A percentile compares a stretch with the other conserved stretches of the same genome.
Conservation (phyloP, 768 basidiomycete genomes). For the Lactarius tabidus region DNA sequence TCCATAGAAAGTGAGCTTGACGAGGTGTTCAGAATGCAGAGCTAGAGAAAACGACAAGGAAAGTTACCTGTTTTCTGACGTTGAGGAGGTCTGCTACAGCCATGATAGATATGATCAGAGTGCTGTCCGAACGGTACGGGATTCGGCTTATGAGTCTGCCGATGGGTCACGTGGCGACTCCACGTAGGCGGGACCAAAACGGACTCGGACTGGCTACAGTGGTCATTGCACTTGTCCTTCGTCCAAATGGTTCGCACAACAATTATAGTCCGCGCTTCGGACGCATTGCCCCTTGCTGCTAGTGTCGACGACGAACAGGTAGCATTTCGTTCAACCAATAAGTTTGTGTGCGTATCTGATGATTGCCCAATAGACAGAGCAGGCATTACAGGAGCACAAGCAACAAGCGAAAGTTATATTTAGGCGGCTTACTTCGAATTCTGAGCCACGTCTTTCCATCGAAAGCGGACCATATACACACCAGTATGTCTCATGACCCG, state of each 20-base stretch:
- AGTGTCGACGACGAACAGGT: slow-evolving; percentile 98
- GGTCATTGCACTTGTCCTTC: neutral
- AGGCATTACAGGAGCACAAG: slow-evolving; percentile 93
- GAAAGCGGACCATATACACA: slow-evolving; percentile 94
- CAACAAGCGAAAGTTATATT: slow-evolving; percentile 98
- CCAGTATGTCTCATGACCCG: slow-evolving; percentile 58
- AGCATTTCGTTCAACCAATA: slow-evolving; percentile 24
- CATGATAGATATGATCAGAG: slow-evolving; percentile 28
- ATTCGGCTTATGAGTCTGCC: no score
- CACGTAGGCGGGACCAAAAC: neutral
- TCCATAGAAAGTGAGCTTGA: slow-evolving; percentile 86
- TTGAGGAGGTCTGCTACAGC: slow-evolving; percentile 46
- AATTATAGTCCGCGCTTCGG: slow-evolving; percentile 77
- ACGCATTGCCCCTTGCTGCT: slow-evolving; percentile 88
- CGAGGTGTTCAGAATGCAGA: slow-evolving; percentile 10
- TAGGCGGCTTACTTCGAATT: slow-evolving; percentile 87
- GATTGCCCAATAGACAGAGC: slow-evolving; percentile 67
- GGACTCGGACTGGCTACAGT: no score
- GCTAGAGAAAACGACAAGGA: slow-evolving; percentile 3
- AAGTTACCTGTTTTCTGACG: slow-evolving; percentile 61
- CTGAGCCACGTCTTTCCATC: slow-evolving; percentile 94
- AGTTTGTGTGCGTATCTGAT: slow-evolving; percentile 2
- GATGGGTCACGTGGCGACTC: neutral
- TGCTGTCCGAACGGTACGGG: no score
- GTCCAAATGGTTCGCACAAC: slow-evolving; percentile 78